phyloP scores from a whole-genome alignment of 176 grass and related monocot genomes.

The Carex scoparia region DNA sequence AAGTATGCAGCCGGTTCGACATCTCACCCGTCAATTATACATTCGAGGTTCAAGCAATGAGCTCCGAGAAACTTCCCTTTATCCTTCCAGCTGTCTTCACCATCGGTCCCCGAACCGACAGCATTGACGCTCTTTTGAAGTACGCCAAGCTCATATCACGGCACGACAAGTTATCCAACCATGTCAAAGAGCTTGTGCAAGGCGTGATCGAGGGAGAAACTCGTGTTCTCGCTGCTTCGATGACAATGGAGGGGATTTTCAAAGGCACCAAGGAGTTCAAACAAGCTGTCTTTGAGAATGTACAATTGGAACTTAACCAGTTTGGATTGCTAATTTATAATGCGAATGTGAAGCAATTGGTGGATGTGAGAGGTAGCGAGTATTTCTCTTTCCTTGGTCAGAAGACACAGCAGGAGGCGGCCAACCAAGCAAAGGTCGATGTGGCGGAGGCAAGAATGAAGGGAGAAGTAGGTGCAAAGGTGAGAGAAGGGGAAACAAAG shows the following conservation, averaged over 20 bases:
- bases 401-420: constrained; percentile 79
- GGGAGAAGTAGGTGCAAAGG: constrained; percentile 50
- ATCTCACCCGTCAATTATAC: constrained; percentile 67
- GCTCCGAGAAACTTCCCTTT: constrained; percentile 84
- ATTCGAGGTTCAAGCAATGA: constrained; percentile 93
- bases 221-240: constrained; percentile 56
- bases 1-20: constrained; percentile 51
- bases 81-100: constrained; percentile 86
- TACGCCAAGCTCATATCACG: constrained; percentile 83
- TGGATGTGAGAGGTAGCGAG: constrained; percentile 60
- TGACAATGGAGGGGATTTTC: constrained; percentile 91
- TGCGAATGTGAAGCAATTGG: constrained; percentile 79
- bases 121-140: constrained; percentile 37
- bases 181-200: constrained; percentile 70
- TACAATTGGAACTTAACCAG: constrained; percentile 67
- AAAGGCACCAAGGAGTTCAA: constrained; percentile 62
- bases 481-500: constrained; percentile 31
- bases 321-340: constrained; percentile 85
- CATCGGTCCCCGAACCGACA: constrained; percentile 52
- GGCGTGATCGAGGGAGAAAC: constrained; percentile 83
- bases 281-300: constrained; percentile 51
- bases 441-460: constrained; percentile 64
- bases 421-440: constrained; percentile 71
- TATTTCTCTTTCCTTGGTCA: constrained; percentile 78
- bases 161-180: constrained; percentile 54